Base-by-base conservation (phyloP, 106 monocot genomes). In the Dendrobium officinale region DNA sequence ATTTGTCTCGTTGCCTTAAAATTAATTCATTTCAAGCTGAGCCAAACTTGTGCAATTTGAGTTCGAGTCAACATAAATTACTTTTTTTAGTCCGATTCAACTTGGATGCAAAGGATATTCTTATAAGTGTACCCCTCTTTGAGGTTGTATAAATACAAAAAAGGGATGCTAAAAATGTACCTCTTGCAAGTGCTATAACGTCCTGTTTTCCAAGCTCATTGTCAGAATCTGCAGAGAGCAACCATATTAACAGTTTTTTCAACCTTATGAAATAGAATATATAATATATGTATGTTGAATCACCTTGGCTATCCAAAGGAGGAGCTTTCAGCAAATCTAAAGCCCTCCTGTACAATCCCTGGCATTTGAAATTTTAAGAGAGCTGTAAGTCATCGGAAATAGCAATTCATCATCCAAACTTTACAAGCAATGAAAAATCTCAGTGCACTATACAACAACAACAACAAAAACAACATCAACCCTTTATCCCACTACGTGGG, bases 261-360 rank as follows among this genome's bases (percentile, higher is more conserved):
- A 75, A 24, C 40, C 18, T 42, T 29, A n/a, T 7, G 22, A 83
- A 19, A 29, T 33, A 19, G 67, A 76, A 61, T 37, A 81, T 1
- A 8, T 26, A 17, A 15, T 37, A 67, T 67, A 31, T 11, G n/a
- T 68, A 31, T 16, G n/a, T 20, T 54, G 79, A 1, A 77, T 40
- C 83, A 95, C 92, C 92, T 87, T 92, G 87, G 89, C 41, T 75
- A 80, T 86, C 85, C 51, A 89, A 83, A 80, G 85, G 27, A 56
- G 92, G 92, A 76, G 95, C 91, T 89, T 92, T 95, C 5, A 95
- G 84, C 82, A 91, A 83, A 80, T 91, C 95, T 55, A 92, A 61
- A 42, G 92, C 95, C 82, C 56, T 95, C 67, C 95, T 87, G 55
- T 91, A 95, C 20, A 92, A 78, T 37, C 95, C 95, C 95, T 92